Conservation (phyloP, 139 green algal genomes). For the Eudorina sp. region DNA sequence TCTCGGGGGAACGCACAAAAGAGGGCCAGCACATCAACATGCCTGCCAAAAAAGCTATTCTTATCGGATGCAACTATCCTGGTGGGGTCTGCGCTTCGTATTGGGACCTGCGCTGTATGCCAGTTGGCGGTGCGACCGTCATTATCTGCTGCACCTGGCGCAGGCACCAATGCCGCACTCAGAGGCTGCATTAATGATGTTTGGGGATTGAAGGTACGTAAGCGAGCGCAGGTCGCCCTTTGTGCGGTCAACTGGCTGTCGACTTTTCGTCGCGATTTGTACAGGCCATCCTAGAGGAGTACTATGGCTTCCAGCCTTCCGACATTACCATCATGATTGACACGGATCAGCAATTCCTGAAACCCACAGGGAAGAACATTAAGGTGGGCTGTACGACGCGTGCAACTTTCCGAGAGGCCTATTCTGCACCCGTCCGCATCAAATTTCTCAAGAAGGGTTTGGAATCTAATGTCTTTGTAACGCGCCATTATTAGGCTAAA, state of each 20-base stretch:
- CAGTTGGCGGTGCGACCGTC: neutral
- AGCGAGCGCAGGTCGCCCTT: no score
- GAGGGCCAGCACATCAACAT: conserved; percentile 23
- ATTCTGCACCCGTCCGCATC: no score
- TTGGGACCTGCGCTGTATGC: neutral
- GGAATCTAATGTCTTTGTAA: neutral
- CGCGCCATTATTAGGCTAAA: conserved; percentile 52
- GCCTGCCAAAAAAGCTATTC: conserved; percentile 67
- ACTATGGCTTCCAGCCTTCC: conserved; percentile 69
- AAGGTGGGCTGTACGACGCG: conserved; percentile 55
- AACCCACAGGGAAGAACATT: conserved; percentile 83
- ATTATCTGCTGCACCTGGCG: neutral
- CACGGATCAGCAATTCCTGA: conserved; percentile 59
- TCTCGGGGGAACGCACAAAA: no score
- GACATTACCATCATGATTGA: conserved; percentile 76
- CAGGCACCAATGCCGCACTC: conserved; percentile 69
- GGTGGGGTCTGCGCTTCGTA: neutral
- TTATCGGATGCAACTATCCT: conserved; percentile 79
- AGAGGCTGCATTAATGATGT: conserved; percentile 85
- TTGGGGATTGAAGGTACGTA: conserved; percentile 56
- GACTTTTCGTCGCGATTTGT: no score
- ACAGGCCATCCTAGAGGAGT: conserved; percentile 57
- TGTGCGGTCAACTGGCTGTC: no score
- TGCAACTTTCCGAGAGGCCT: no score
- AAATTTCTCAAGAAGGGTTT: no score